phyloP scores from a whole-genome alignment of 202 grass and related monocot genomes.

The Tripidium arundinaceum region DNA sequence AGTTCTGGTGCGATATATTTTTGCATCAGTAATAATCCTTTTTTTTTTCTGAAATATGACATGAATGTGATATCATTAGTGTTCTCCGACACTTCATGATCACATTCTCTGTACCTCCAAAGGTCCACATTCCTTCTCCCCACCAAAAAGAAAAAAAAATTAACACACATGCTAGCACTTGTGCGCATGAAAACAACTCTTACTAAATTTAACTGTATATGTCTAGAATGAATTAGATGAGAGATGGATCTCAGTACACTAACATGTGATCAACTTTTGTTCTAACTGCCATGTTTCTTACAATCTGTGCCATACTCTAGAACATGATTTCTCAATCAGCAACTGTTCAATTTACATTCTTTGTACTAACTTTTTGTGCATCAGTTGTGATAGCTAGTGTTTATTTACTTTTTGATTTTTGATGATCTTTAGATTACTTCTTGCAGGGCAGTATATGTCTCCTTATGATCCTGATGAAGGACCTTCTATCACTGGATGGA shows the following conservation, averaged over 20 bases:
- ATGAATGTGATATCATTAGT: no score
- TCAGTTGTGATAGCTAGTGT: neutral
- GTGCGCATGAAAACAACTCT: neutral
- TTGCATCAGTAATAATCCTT: no score
- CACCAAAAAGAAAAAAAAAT: neutral
- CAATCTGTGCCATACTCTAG: neutral
- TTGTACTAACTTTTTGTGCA: neutral
- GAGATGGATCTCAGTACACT: neutral
- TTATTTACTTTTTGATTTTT: constrained; percentile 18
- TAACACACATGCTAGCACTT: neutral
- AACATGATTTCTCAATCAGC: constrained; percentile 4
- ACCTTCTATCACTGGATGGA: constrained; percentile 97
- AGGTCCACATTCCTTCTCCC: neutral
- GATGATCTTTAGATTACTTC: constrained; percentile 12
- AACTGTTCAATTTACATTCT: constrained; percentile 1
- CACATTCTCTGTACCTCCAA: neutral
- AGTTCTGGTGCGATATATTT: no score
- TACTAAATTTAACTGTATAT: neutral
- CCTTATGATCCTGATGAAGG: constrained; percentile 99
- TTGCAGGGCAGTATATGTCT: constrained; percentile 98
- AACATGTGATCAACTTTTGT: neutral
- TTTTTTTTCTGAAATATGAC: no score
- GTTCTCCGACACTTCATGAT: no score
- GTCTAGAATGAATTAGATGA: neutral
- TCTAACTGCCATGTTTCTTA: neutral